Percentiles rank a stretch among this genome's conserved stretches.
Conservation (phyloP, 345 rosid species). For the Moricandia moricandioides region DNA sequence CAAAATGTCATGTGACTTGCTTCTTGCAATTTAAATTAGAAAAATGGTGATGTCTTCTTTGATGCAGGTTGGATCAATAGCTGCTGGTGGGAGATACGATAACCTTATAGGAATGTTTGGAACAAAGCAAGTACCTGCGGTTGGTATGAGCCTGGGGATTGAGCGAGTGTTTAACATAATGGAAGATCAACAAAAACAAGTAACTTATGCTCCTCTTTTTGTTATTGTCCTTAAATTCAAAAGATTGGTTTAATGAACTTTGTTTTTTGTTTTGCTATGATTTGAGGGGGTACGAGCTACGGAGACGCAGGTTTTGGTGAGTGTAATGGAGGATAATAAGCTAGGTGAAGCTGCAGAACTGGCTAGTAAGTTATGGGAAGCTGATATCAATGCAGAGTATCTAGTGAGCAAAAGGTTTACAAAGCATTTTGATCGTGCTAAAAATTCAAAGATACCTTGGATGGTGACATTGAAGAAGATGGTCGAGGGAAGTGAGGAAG, state of each 20-base stretch:
- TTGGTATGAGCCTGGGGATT: conserved; percentile 92
- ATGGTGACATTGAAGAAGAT: conserved; percentile 67
- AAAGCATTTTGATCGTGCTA: conserved; percentile 48
- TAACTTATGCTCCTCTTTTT: conserved; percentile 18
- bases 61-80: conserved; percentile 88
- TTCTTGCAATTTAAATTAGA: neutral
- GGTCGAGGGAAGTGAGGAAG: conserved; percentile 49
- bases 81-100: conserved; percentile 94
- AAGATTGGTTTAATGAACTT: neutral
- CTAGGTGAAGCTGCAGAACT: conserved; percentile 58
- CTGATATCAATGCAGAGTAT: conserved; percentile 65
- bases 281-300: conserved; percentile 53
- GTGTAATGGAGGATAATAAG: conserved; percentile 55
- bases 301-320: conserved; percentile 72
- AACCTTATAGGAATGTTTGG: conserved; percentile 91
- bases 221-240: neutral
- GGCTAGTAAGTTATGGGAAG: conserved; percentile 63
- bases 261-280: neutral
- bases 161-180: conserved; percentile 84
- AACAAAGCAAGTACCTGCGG: conserved; percentile 83
- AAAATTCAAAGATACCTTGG: conserved; percentile 34
- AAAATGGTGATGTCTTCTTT: neutral
- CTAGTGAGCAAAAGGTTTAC: conserved; percentile 54
- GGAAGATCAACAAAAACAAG: conserved; percentile 81
- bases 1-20: neutral